Percentiles rank a stretch among this genome's conserved stretches.
Conservation (phyloP, 805 yeast species). For the Lachancea cidri region DNA sequence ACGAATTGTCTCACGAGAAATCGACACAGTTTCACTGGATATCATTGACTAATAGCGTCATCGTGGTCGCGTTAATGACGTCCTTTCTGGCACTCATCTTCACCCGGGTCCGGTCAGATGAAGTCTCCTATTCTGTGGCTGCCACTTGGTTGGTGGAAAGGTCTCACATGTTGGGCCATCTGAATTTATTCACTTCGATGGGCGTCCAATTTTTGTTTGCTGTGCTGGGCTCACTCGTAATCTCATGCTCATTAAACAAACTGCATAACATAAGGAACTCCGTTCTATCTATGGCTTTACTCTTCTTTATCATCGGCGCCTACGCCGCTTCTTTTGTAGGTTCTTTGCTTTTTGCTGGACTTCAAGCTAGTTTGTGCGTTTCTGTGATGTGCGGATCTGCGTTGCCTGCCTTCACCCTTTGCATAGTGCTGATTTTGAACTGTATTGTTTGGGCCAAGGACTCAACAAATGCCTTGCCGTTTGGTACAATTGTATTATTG, state of each 20-base stretch:
- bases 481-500: constrained; percentile 62
- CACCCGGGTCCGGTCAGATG: constrained; percentile 29
- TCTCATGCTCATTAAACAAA: constrained; percentile 53
- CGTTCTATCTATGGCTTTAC: constrained; percentile 53
- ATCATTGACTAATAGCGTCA: constrained; percentile 65
- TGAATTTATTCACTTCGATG: constrained; percentile 49
- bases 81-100: constrained; percentile 58
- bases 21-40: constrained; percentile 67
- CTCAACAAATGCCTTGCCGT: constrained; percentile 72
- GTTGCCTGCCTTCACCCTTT: constrained; percentile 44
- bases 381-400: constrained; percentile 46
- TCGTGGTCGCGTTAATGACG: constrained; percentile 56
- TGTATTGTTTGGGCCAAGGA: constrained; percentile 70
- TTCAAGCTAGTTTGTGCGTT: constrained; percentile 7
- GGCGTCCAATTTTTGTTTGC: constrained; percentile 73
- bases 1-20: constrained; percentile 27
- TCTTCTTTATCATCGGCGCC: constrained; percentile 64
- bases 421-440: constrained; percentile 52
- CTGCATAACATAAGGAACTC: constrained; percentile 67
- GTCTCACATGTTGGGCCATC: constrained; percentile 2
- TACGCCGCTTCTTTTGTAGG: constrained; percentile 71
- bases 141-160: constrained; percentile 3
- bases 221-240: constrained; percentile 51
- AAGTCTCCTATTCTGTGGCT: constrained; percentile 5
- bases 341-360: constrained; percentile 43